Conservation (phyloP, 352 stramenopile species). For the Sclerospora graminicola region DNA sequence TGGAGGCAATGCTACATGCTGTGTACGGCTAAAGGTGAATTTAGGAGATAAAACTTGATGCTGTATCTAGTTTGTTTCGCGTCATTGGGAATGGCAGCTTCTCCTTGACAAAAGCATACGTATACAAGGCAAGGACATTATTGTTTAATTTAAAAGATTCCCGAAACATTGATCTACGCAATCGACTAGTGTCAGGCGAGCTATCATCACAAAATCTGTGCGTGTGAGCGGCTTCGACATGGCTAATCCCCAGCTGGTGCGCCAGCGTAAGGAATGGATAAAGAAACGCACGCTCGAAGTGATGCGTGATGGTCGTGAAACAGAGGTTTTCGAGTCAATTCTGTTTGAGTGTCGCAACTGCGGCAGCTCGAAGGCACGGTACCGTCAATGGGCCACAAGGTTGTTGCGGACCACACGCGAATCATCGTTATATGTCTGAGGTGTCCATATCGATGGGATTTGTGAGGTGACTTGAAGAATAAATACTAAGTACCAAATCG, state of each 20-base stretch:
- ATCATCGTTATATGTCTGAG: slow-evolving; percentile 74
- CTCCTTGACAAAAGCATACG: slow-evolving; percentile 66
- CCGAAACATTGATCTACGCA: slow-evolving; percentile 52
- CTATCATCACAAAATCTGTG: slow-evolving; percentile 44
- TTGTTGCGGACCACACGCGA: slow-evolving; percentile 70
- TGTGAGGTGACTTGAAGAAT: slow-evolving; percentile 24
- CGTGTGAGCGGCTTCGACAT: slow-evolving; percentile 72
- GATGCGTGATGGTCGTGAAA: slow-evolving; percentile 54
- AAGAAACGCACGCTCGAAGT: slow-evolving; percentile 78
- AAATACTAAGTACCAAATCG: not conserved
- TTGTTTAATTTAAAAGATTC: slow-evolving; percentile 79
- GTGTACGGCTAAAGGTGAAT: slow-evolving; percentile 43
- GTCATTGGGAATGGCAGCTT: slow-evolving; percentile 17
- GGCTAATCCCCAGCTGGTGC: slow-evolving; percentile 78
- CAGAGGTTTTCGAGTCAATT: slow-evolving; percentile 65
- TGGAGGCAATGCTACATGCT: slow-evolving; percentile 49
- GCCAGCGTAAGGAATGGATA: slow-evolving; percentile 77
- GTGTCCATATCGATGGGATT: slow-evolving; percentile 71
- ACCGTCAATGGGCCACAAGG: slow-evolving; percentile 75
- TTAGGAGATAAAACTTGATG: not conserved
- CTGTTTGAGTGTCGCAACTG: slow-evolving; percentile 79
- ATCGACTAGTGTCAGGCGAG: slow-evolving; percentile 55
- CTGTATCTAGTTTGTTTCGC: not conserved
- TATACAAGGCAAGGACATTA: slow-evolving; percentile 66
- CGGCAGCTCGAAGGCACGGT: slow-evolving; percentile 58